phyloP scores from a whole-genome alignment of 129 eudicot species.

The carrot (Daucus carota) region DNA sequence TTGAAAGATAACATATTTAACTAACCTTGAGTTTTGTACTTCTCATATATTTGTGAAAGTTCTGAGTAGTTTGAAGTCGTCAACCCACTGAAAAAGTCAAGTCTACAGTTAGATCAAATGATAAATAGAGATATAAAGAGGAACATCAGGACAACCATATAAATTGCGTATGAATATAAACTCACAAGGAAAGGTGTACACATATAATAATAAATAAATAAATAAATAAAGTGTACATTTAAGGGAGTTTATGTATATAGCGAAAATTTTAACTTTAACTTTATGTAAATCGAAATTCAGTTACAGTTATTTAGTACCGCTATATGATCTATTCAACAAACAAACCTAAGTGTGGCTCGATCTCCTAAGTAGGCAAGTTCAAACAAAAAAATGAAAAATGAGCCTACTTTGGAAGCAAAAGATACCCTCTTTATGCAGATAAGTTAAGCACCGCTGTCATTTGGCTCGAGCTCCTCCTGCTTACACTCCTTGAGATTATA shows the following conservation, averaged over 20 bases:
- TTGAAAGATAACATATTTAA: neutral
- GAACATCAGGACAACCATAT: neutral
- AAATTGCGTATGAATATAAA: neutral
- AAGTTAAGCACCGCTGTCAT: too few species aligned
- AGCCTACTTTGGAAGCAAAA: too few species aligned
- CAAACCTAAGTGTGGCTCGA: too few species aligned
- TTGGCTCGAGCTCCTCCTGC: too few species aligned
- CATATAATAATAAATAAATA: neutral
- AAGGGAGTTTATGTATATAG: neutral
- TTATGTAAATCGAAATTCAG: neutral
- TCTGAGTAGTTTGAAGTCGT: slow-evolving; percentile 80
- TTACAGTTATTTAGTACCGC: neutral
- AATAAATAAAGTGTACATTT: neutral
- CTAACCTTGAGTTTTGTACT: slow-evolving; percentile 88
- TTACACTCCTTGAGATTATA: too few species aligned
- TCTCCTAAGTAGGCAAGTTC: too few species aligned
- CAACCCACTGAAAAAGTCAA: slow-evolving; percentile 55
- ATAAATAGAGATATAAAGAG: neutral
- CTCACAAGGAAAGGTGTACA: neutral
- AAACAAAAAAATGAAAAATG: too few species aligned
- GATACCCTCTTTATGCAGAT: too few species aligned
- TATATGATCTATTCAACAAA: too few species aligned
- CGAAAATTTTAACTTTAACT: neutral
- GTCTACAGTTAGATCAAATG: slow-evolving; percentile 19
- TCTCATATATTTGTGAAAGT: slow-evolving; percentile 71